Conservation (phyloP, 306 rosid genomes). For the Pterocarpus santalinus region DNA sequence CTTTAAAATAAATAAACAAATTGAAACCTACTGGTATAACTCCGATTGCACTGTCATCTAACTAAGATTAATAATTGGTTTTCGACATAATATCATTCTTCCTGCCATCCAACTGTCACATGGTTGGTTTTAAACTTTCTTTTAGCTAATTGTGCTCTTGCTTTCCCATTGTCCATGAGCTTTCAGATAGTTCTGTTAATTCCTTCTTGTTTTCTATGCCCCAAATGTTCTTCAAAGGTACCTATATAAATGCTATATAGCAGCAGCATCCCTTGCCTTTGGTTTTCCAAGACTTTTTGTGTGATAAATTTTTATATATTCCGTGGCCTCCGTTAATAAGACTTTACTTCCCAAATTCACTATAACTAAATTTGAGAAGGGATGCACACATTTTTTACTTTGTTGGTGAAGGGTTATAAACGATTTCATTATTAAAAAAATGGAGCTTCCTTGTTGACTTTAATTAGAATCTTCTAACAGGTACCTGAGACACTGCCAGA, state of each 20-base stretch:
- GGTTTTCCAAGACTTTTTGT: neutral
- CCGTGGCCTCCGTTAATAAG: neutral
- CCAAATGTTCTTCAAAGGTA: neutral
- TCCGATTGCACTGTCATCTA: slow-evolving; percentile 9
- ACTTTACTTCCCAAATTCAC: slow-evolving; percentile 1
- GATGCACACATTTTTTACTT: neutral
- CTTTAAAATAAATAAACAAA: slow-evolving; percentile 23
- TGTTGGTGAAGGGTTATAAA: neutral
- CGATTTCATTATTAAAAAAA: neutral
- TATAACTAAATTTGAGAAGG: slow-evolving; percentile 29
- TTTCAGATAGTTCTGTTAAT: slow-evolving; percentile 10
- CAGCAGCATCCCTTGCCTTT: neutral
- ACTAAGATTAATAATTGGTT: slow-evolving; percentile 9
- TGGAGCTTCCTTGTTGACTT: slow-evolving; percentile 27
- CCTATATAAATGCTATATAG: neutral
- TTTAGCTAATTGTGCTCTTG: slow-evolving; percentile 4
- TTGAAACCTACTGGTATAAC: neutral
- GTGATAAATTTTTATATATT: neutral
- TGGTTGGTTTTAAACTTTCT: slow-evolving; percentile 16
- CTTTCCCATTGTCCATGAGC: slow-evolving; percentile 5
- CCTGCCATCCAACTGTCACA: slow-evolving; percentile 10
- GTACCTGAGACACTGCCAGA: slow-evolving; percentile 85
- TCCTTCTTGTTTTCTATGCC: slow-evolving; percentile 9
- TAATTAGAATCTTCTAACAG: slow-evolving; percentile 54
- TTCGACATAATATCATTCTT: neutral